Evolutionary conservation across 2,329 filamentous ascomycete species (phyloP), one percentile per base, ranked within the genome.

Genomic region (Hypoxylon sp.): DNA sequence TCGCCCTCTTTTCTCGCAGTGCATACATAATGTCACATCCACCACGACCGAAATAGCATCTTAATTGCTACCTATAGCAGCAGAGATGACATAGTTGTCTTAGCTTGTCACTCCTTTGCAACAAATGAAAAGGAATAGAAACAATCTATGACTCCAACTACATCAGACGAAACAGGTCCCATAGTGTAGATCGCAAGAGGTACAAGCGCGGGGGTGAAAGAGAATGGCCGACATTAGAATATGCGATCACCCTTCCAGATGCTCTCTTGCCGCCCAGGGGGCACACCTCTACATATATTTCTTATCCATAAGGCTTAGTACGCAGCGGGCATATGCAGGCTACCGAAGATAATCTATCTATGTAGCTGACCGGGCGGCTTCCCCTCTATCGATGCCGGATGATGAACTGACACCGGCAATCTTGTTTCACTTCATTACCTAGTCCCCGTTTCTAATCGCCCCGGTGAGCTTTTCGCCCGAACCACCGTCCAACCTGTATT

Each of bases 271-370:
- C 28, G 49, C 50, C 50, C 4, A 45, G 48, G 38, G 34, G 23
- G 32, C 43, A 56, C 38, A 59, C 56, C 17, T 57, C 51, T 60
- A 65, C 59, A 25, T 58, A 17, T 67, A 51, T 57, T 58, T n/a
- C n/a, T n/a, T n/a, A n/a, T n/a, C n/a, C n/a, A 49, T 67, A 70
- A 70, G 67, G 67, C 67, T 70, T 70, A 65, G 67, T 58, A 67
- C 58, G 67, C 67, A 70, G 67, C 64, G 67, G 65, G 49, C 67
- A 64, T 67, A 67, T 65, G 58, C 53, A 61, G 52, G 49, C 45
- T 21, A 36, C 63, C 64, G 53, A 45, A 53, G 25, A 32, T 41
- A 10, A 51, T 46, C 25, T 62, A 60, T 56, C 61, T 49, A 49
- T 36, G 38, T 51, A 36, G 45, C 45, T 55, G 43, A 56, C 46